These are phyloP conservation scores for Gossypium longicalyx DNA, from an alignment of 345 rosid species.

Conservation along the genomic window DNA sequence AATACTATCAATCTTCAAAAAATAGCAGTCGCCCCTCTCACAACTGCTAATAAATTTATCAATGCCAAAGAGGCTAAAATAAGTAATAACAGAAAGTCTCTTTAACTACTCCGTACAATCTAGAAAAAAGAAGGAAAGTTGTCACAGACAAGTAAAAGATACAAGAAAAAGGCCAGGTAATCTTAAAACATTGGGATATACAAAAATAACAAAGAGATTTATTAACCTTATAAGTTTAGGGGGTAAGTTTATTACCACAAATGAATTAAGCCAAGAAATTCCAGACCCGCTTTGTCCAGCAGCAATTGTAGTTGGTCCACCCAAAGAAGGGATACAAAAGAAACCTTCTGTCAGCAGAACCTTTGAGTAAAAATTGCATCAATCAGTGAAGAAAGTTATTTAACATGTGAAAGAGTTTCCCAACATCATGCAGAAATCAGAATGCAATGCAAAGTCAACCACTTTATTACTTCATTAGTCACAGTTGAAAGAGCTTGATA, in stretches of 20 bases:
- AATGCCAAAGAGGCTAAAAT: neutral
- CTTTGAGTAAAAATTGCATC: constrained; percentile 33
- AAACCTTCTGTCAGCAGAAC: constrained; percentile 91
- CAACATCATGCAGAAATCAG: neutral
- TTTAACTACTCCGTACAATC: neutral
- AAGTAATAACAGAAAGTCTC: neutral
- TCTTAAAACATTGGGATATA: neutral
- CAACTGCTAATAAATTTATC: neutral
- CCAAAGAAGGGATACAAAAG: constrained; percentile 96
- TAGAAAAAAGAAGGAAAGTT: neutral
- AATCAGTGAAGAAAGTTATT: constrained; percentile 17
- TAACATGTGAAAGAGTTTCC: neutral
- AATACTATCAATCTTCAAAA: neutral
- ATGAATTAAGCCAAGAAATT: constrained; percentile 89
- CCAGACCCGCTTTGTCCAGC: constrained; percentile 97
- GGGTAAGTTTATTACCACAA: constrained; percentile 60
- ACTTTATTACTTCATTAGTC: constrained; percentile 75
- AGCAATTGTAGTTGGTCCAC: constrained; percentile 93
- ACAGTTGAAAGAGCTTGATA: constrained; percentile 98
- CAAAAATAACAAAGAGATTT: neutral
- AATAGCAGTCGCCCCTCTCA: neutral
- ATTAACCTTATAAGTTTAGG: constrained; percentile 9
- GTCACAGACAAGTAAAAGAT: neutral
- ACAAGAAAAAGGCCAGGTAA: neutral
- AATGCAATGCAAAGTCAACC: constrained; percentile 4